These are phyloP conservation scores for Entomophthora muscae DNA, from an alignment of 371 early-diverging fungal genomes.

Conservation along the genomic window DNA sequence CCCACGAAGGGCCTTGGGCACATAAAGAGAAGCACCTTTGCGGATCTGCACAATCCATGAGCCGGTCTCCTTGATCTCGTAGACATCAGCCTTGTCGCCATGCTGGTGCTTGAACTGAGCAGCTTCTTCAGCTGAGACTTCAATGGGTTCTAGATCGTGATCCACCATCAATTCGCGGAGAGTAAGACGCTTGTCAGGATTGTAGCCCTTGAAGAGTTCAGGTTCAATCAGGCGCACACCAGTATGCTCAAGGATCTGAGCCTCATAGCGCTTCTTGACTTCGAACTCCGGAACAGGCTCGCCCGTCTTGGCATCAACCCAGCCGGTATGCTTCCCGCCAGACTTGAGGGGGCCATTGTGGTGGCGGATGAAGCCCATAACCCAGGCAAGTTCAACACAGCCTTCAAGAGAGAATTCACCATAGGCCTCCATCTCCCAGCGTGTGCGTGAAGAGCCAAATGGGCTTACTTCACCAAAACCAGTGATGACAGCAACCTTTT, in stretches of 20 bases:
- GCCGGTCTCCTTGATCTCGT: constrained; percentile 39
- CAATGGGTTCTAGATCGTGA: constrained; percentile 80
- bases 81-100: constrained; percentile 69
- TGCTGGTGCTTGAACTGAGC: constrained; percentile 74
- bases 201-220: too few species aligned
- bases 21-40: constrained; percentile 72
- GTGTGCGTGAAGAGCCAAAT: too few species aligned
- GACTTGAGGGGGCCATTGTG: too few species aligned
- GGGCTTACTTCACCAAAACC: too few species aligned
- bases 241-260: too few species aligned
- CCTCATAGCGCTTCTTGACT: constrained; percentile 85
- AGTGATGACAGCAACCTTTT: too few species aligned
- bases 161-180: constrained; percentile 86
- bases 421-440: too few species aligned
- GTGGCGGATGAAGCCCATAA: too few species aligned
- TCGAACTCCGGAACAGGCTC: constrained; percentile 84
- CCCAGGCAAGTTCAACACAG: constrained; percentile 95
- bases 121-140: constrained; percentile 82
- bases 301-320: constrained; percentile 74
- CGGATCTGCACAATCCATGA: constrained; percentile 65
- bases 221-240: too few species aligned
- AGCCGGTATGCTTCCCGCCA: too few species aligned
- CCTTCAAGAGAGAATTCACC: constrained; percentile 92
- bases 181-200: constrained; percentile 74
- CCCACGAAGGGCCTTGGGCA: too few species aligned